Evolutionary conservation across 345 rosid genomes (phyloP).

Genomic region (Jatropha curcas): DNA sequence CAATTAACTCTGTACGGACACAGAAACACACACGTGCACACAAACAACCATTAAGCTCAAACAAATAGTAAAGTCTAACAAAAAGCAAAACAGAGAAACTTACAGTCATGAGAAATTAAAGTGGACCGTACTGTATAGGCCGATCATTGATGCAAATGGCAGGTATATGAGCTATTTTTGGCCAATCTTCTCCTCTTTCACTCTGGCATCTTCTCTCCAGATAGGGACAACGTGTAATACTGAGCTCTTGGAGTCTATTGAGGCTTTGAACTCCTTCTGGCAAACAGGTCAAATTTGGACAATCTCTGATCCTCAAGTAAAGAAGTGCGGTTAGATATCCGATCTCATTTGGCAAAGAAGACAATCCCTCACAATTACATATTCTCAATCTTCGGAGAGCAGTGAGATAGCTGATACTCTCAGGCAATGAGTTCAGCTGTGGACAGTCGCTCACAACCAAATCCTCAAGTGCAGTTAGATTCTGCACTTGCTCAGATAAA

Average conservation of each 20-base stretch:
- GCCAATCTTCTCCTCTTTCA: constrained; percentile 10
- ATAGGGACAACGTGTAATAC: neutral
- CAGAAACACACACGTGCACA: no score
- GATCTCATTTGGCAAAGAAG: constrained; percentile 9
- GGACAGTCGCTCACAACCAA: neutral
- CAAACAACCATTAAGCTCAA: no score
- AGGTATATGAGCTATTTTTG: no score
- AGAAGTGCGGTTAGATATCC: neutral
- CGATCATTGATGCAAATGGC: no score
- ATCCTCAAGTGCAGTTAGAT: no score
- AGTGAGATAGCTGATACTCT: neutral
- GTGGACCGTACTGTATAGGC: no score
- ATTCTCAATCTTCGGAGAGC: neutral
- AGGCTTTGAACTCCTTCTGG: neutral
- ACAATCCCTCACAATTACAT: neutral
- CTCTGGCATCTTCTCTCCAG: neutral
- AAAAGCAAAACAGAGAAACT: no score
- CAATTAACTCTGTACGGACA: no score
- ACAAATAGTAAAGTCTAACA: no score
- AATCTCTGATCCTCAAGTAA: neutral
- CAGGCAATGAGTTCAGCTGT: neutral
- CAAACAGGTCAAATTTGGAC: neutral
- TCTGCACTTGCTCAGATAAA: no score
- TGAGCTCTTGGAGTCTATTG: neutral
- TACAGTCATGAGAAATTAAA: no score